These are phyloP conservation scores for Penicillium capsulatum DNA, from an alignment of 2,329 filamentous ascomycete species.

Conservation along the genomic window DNA sequence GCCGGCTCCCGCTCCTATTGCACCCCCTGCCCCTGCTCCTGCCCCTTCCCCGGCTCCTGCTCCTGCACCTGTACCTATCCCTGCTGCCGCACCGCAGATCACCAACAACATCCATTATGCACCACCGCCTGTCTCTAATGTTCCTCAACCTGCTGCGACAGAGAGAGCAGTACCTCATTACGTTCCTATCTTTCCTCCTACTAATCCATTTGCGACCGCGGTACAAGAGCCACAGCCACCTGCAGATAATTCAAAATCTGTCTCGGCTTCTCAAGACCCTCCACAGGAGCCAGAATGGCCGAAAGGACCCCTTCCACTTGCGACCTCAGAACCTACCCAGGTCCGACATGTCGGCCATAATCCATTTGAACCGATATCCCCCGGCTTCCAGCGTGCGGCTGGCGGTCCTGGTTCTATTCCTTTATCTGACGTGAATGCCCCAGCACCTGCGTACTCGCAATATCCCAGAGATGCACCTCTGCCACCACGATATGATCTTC, in stretches of 20 bases:
- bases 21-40: neutral
- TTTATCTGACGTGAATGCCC: conserved; percentile 49
- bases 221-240: conserved; percentile 1
- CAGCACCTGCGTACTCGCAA: conserved; percentile 35
- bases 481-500: conserved; percentile 25
- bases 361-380: conserved; percentile 60
- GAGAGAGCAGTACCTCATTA: conserved; percentile 42
- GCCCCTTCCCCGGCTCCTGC: neutral
- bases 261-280: neutral
- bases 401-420: conserved; percentile 58
- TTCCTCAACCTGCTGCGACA: conserved; percentile 45
- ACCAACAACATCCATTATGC: conserved; percentile 11
- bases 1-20: neutral
- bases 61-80: neutral
- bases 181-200: conserved; percentile 56
- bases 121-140: conserved; percentile 37
- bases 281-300: neutral
- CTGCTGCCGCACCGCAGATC: conserved; percentile 4
- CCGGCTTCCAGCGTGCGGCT: conserved; percentile 60
- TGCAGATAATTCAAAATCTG: neutral
- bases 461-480: conserved; percentile 24
- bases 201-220: conserved; percentile 42
- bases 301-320: neutral
- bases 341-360: conserved; percentile 41
- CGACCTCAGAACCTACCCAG: neutral